Evolutionary conservation across 345 rosid species (phyloP).

Genomic region (Euphorbia peplus): DNA sequence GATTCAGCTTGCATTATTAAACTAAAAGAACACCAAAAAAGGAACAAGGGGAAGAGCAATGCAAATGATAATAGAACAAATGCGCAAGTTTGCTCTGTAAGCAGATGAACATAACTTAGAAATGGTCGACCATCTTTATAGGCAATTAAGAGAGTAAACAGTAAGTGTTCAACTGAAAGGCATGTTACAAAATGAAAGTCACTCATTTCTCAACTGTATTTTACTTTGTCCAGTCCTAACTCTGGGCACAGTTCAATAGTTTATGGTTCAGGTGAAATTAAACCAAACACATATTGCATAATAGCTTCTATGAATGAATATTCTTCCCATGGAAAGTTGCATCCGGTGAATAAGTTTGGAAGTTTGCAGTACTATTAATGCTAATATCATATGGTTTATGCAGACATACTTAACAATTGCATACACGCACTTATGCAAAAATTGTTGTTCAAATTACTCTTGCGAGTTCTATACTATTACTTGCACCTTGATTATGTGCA

Average conservation of each 20-base stretch:
- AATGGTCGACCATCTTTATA: not conserved
- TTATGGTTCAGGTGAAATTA: not conserved
- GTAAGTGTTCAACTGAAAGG: not conserved
- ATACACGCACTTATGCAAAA: not conserved
- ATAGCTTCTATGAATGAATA: not conserved
- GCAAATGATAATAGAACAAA: not conserved
- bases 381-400: no score
- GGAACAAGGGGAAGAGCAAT: no score
- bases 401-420: not conserved
- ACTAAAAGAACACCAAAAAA: not conserved
- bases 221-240: not conserved
- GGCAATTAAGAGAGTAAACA: not conserved
- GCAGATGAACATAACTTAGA: not conserved
- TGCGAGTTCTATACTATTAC: not conserved
- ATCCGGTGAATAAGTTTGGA: not conserved
- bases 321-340: not conserved
- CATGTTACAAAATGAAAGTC: not conserved
- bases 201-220: not conserved
- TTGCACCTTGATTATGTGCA: not conserved
- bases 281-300: not conserved
- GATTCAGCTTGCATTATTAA: not conserved
- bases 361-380: no score
- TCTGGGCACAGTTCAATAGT: not conserved
- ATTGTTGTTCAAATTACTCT: not conserved
- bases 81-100: not conserved